These are phyloP conservation scores for Boletellus sp. DNA, from an alignment of 768 basidiomycete species.

Conservation along the genomic window DNA sequence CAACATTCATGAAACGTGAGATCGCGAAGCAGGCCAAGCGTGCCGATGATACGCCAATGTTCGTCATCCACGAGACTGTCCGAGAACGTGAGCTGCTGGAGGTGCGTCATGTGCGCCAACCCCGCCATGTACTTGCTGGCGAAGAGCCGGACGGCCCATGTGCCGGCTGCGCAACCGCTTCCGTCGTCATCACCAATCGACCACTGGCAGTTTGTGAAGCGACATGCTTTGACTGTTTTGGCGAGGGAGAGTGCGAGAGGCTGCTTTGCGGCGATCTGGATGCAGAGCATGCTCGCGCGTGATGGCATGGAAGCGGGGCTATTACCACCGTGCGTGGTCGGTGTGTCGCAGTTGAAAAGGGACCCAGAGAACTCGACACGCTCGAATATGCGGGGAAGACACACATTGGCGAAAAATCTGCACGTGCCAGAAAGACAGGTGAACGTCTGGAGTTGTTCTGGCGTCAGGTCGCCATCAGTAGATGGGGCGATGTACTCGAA, in stretches of 20 bases:
- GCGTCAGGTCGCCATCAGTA: not conserved
- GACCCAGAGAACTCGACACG: conserved; percentile 21
- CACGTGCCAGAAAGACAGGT: conserved; percentile 39
- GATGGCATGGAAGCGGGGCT: not conserved
- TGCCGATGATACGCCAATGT: conserved; percentile 15
- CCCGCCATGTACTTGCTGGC: not conserved
- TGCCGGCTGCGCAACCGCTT: no score
- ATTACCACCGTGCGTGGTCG: not conserved
- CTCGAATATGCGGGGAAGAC: conserved; percentile 40
- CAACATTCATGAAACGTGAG: conserved; percentile 8
- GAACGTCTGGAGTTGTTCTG: conserved; percentile 10
- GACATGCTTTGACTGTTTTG: conserved; percentile 26
- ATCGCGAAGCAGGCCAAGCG: conserved; percentile 11
- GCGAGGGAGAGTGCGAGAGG: conserved; percentile 31
- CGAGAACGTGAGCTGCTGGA: conserved; percentile 12
- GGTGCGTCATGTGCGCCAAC: conserved; percentile 16
- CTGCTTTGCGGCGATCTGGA: conserved; percentile 23
- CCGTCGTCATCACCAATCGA: no score
- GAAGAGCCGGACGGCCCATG: conserved; percentile 4
- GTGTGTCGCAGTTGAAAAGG: conserved; percentile 13
- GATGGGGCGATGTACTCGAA: conserved; percentile 32
- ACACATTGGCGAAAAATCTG: conserved; percentile 38
- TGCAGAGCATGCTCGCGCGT: conserved; percentile 20
- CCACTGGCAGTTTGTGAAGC: conserved; percentile 7
- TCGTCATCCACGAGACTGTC: conserved; percentile 5